phyloP scores from a whole-genome alignment of 179 eudicot species.

The Sideroxylon spinosum region DNA sequence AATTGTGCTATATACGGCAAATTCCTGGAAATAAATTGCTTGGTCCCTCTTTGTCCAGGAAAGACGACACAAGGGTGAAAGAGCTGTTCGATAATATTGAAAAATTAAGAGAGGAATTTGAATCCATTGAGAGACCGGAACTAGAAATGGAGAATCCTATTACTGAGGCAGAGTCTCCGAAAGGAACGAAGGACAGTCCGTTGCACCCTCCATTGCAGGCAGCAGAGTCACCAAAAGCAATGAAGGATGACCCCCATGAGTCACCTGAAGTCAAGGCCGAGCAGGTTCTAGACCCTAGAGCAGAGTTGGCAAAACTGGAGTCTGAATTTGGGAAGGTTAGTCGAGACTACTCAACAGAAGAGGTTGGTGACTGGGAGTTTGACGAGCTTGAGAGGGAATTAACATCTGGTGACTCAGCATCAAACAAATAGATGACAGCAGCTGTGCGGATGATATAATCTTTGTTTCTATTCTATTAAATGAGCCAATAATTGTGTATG shows the following conservation, averaged over 20 bases:
- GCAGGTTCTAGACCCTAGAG: constrained; percentile 63
- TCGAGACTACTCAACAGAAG: constrained; percentile 66
- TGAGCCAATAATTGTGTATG: background rate
- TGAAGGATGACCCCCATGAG: constrained; percentile 26
- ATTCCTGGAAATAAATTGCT: constrained; percentile 6
- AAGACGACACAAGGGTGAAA: constrained; percentile 61
- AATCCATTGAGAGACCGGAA: constrained; percentile 75
- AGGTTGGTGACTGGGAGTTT: constrained; percentile 89
- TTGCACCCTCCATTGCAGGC: constrained; percentile 24
- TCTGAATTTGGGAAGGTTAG: constrained; percentile 78
- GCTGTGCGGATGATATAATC: background rate
- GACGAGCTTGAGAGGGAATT: constrained; percentile 95
- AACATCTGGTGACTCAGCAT: constrained; percentile 28
- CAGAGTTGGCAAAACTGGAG: constrained; percentile 90
- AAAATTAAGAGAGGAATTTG: constrained; percentile 70
- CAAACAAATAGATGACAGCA: constrained; percentile 32
- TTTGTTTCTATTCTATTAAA: background rate
- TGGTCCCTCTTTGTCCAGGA: constrained; percentile 45
- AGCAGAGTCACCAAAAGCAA: constrained; percentile 25
- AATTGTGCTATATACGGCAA: background rate
- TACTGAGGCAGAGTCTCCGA: constrained; percentile 39
- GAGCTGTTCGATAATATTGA: constrained; percentile 73
- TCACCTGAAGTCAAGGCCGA: constrained; percentile 36
- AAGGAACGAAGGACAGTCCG: constrained; percentile 37
- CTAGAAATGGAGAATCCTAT: constrained; percentile 66